Evolutionary conservation across 306 rosid genomes (phyloP), one percentile per base, ranked within the genome.

Genomic region (Sechiopsis laciniata): DNA sequence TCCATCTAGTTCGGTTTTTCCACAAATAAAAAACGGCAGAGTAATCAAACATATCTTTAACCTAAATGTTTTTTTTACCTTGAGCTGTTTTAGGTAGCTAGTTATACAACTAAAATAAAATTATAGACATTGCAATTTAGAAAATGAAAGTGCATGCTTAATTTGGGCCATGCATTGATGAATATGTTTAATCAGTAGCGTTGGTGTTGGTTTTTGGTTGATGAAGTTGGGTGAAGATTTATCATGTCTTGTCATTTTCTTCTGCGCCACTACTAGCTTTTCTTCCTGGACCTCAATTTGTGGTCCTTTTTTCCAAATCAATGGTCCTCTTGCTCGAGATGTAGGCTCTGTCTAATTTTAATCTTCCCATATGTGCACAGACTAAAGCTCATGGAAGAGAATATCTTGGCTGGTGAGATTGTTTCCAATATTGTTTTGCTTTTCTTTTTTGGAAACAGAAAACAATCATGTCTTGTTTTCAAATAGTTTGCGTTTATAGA

Each of bases 241-340:
- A 75, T 57, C 13, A 75, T 57, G 83, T 76, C 77, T 77, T 48
- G 83, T 80, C 89, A 76, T 74, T 80, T 82, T 83, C 89, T 71
- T 60, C 82, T 72, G 63, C 80, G 69, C 76, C 75, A 66, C 51
- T 50, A 22, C 46, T 40, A 71, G 56, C 80, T 76, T 78, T 80
- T 61, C 65, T 52, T 70, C 45, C 79, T 80, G 76, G 19, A 51
- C 32, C 19, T 51, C 55, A 58, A 29, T 50, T 75, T 62, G 84
- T 75, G 86, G 89, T 83, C 85, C 89, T n/a, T 37, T 52, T 72
- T 61, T 72, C 55, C 9, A 55, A 29, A 62, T 42, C 53, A 74
- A 73, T 75, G 86, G 86, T 76, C 86, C 87, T 81, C 60, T 53
- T 11, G 71, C 50, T 56, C n/a, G 26, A 52, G 48, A 68, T 67